Percentiles rank a stretch among this genome's conserved stretches.
These are phyloP conservation scores for Suillus hirtellus DNA, from an alignment of 768 basidiomycete species.

Conservation along the genomic window DNA sequence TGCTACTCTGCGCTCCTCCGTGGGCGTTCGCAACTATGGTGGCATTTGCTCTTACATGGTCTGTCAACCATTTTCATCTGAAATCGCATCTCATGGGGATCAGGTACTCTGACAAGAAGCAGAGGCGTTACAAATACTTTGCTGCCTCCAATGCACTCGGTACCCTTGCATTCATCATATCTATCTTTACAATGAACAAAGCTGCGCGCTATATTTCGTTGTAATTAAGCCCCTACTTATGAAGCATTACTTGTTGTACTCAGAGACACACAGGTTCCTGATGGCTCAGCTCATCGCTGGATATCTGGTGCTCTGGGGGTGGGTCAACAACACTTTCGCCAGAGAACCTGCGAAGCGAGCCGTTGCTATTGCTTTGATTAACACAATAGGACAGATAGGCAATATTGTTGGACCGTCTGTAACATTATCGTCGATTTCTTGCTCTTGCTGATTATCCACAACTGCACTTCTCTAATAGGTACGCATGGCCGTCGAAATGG, in stretches of 20 bases:
- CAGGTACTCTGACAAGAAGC: conserved; percentile 66
- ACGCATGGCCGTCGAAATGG: conserved; percentile 65
- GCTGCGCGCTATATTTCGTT: conserved; percentile 62
- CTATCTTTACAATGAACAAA: conserved; percentile 59
- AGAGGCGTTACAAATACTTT: conserved; percentile 72
- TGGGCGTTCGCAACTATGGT: conserved; percentile 33
- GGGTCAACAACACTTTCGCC: background rate
- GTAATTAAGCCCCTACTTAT: conserved; percentile 32
- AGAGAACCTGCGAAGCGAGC: conserved; percentile 54
- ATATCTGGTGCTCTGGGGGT: conserved; percentile 41
- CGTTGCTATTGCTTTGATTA: conserved; percentile 75
- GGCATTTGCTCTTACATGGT: conserved; percentile 27
- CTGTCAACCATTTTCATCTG: background rate
- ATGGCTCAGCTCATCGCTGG: conserved; percentile 71
- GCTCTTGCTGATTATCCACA: background rate
- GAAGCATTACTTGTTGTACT: conserved; percentile 1
- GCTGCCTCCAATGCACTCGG: conserved; percentile 50
- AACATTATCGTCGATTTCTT: background rate
- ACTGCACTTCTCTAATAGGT: conserved; percentile 32
- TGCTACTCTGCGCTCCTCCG: conserved; percentile 23
- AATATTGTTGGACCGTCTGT: conserved; percentile 79
- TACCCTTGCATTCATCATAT: conserved; percentile 64
- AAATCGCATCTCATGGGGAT: background rate
- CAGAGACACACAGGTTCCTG: conserved; percentile 51
- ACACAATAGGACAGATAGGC: conserved; percentile 76